Conservation (phyloP, 352 stramenopile genomes). For the Aphanomyces euteiches region DNA sequence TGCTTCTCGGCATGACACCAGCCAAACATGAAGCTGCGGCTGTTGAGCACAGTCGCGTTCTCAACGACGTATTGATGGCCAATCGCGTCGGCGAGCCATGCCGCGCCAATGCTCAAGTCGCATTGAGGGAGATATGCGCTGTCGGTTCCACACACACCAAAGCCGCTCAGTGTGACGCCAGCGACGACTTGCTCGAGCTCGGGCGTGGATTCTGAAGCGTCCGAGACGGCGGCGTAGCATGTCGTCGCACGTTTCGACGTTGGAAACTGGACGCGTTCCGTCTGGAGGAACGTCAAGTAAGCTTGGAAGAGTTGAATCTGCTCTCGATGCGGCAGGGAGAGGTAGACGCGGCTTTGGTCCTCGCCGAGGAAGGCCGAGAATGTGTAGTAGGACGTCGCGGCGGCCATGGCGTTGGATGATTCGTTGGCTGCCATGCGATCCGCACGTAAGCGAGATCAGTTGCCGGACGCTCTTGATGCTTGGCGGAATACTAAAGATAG, state of each 20-base stretch:
- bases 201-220: too few species aligned
- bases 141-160: conserved; percentile 67
- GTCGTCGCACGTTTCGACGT: conserved; percentile 26
- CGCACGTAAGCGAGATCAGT: too few species aligned
- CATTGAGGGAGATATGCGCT: conserved; percentile 58
- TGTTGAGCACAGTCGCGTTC: conserved; percentile 60
- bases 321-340: not conserved
- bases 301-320: conserved; percentile 25
- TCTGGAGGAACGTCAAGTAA: conserved; percentile 12
- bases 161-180: conserved; percentile 58
- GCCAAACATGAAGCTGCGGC: conserved; percentile 80
- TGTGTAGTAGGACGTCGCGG: conserved; percentile 24
- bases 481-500: not conserved
- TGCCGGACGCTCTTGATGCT: not conserved
- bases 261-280: conserved; percentile 24
- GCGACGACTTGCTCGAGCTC: conserved; percentile 34
- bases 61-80: conserved; percentile 68
- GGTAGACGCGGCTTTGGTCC: not conserved
- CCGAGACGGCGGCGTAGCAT: conserved; percentile 1
- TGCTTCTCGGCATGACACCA: conserved; percentile 86
- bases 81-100: conserved; percentile 49
- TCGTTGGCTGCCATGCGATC: too few species aligned
- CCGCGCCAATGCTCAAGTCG: conserved; percentile 59
- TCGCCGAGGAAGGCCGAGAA: conserved; percentile 22
- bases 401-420: too few species aligned